Evolutionary conservation across 2,329 filamentous ascomycete genomes (phyloP).

Genomic region (Exutisphaerella laricina): DNA sequence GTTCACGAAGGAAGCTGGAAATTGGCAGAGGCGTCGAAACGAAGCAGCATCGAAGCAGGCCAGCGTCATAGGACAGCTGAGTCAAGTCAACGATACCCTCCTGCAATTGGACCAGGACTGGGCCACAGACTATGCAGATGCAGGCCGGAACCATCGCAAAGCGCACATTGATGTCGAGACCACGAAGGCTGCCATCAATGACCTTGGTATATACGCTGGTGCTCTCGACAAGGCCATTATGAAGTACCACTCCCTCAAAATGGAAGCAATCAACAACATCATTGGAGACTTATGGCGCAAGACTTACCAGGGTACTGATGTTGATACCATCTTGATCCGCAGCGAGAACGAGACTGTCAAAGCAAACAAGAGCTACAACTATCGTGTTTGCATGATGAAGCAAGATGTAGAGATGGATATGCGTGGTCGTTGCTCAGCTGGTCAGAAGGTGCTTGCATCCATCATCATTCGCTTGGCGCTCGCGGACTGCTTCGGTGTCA

Average conservation of each 20-base stretch:
- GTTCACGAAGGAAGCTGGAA: slow-evolving; percentile 63
- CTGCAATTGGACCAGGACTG: slow-evolving; percentile 68
- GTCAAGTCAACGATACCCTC: slow-evolving; percentile 77
- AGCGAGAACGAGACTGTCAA: slow-evolving; percentile 71
- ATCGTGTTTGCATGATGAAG: slow-evolving; percentile 96
- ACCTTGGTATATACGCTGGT: slow-evolving; percentile 72
- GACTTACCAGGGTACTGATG: slow-evolving; percentile 94
- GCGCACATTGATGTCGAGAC: slow-evolving; percentile 85
- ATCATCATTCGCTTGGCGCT: slow-evolving; percentile 97
- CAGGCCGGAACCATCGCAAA: slow-evolving; percentile 74
- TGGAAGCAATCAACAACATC: slow-evolving; percentile 96
- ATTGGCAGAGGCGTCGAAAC: slow-evolving; percentile 63
- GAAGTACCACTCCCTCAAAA: slow-evolving; percentile 92
- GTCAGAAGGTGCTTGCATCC: slow-evolving; percentile 91
- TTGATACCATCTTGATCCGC: slow-evolving; percentile 92
- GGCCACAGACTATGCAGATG: slow-evolving; percentile 80
- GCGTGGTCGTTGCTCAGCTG: slow-evolving; percentile 93
- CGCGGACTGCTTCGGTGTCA: slow-evolving; percentile 92
- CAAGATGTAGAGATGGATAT: slow-evolving; percentile 98
- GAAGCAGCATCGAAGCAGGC: slow-evolving; percentile 66
- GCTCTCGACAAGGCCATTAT: slow-evolving; percentile 96
- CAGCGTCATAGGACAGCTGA: slow-evolving; percentile 70
- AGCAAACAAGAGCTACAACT: slow-evolving; percentile 85
- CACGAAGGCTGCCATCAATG: slow-evolving; percentile 87
- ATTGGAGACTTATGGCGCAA: slow-evolving; percentile 94